Conservation (phyloP, 306 rosid genomes). For the Rosa rugosa region DNA sequence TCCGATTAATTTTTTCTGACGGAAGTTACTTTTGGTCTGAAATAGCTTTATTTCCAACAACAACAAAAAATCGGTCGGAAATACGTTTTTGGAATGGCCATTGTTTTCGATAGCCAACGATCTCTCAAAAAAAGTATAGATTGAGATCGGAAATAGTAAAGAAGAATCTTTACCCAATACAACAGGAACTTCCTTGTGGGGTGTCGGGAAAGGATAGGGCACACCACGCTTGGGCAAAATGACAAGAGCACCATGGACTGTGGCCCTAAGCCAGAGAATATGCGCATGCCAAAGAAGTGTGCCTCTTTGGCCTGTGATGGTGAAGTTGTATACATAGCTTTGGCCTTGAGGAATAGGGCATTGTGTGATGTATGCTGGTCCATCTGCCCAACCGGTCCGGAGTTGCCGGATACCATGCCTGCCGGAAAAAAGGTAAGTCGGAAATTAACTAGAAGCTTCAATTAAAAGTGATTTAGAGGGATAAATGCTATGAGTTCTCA, state of each 20-base stretch:
- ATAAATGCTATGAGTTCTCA: conserved; percentile 12
- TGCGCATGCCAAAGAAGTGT: conserved; percentile 94
- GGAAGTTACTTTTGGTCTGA: too few species aligned
- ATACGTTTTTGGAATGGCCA: too few species aligned
- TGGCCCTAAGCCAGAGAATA: conserved; percentile 82
- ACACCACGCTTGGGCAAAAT: conserved; percentile 86
- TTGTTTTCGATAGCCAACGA: too few species aligned
- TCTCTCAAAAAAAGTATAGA: too few species aligned
- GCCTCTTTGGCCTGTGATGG: conserved; percentile 86
- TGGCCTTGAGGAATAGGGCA: conserved; percentile 80
- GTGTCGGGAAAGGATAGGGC: conserved; percentile 82
- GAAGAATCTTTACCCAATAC: conserved; percentile 52
- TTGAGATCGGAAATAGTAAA: neutral
- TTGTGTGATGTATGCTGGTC: conserved; percentile 83
- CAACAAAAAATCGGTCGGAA: too few species aligned
- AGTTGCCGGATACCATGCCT: conserved; percentile 91
- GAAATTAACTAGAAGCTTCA: neutral
- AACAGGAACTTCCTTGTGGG: conserved; percentile 68
- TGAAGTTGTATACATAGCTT: conserved; percentile 71
- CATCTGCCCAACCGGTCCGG: conserved; percentile 89
- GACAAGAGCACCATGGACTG: conserved; percentile 77
- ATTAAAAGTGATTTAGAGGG: neutral
- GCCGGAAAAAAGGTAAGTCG: neutral
- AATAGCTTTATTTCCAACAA: too few species aligned
- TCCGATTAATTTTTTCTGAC: too few species aligned